Evolutionary conservation across 1,139 yeast genomes (phyloP).

Genomic region (Pichia sp.): DNA sequence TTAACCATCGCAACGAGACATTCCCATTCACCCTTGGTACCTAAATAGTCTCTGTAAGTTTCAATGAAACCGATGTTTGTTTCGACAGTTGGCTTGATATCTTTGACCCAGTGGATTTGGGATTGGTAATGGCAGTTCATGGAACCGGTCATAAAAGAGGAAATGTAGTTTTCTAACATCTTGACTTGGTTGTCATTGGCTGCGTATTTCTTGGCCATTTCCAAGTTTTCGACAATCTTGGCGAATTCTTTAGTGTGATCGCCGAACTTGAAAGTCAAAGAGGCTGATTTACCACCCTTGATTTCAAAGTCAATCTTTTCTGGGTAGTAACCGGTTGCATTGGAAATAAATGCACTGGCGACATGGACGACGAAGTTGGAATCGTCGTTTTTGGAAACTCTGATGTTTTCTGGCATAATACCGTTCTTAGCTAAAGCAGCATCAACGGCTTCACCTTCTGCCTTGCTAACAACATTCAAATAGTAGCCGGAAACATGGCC

Average conservation of each 20-base stretch:
- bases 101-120: conserved; percentile 86
- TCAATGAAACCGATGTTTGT: conserved; percentile 89
- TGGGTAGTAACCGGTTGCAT: conserved; percentile 45
- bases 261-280: conserved; percentile 63
- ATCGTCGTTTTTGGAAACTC: conserved; percentile 54
- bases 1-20: conserved; percentile 92
- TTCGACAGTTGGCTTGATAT: conserved; percentile 78
- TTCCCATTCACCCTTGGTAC: conserved; percentile 94
- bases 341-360: conserved; percentile 52
- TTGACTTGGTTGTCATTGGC: conserved; percentile 71
- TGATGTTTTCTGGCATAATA: conserved; percentile 80
- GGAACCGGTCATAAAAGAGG: conserved; percentile 77
- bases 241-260: conserved; percentile 69
- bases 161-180: conserved; percentile 65
- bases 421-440: conserved; percentile 57
- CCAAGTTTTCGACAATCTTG: conserved; percentile 54
- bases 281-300: conserved; percentile 33
- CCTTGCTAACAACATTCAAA: conserved; percentile 48
- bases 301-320: conserved; percentile 35
- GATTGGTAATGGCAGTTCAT: conserved; percentile 84
- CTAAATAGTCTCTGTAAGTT: conserved; percentile 89
- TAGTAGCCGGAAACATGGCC: conserved; percentile 80
- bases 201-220: conserved; percentile 56
- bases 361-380: conserved; percentile 53
- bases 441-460: conserved; percentile 66